Conservation (phyloP, 1,284 basidiomycete species). For the Trichosporon ovoides region DNA sequence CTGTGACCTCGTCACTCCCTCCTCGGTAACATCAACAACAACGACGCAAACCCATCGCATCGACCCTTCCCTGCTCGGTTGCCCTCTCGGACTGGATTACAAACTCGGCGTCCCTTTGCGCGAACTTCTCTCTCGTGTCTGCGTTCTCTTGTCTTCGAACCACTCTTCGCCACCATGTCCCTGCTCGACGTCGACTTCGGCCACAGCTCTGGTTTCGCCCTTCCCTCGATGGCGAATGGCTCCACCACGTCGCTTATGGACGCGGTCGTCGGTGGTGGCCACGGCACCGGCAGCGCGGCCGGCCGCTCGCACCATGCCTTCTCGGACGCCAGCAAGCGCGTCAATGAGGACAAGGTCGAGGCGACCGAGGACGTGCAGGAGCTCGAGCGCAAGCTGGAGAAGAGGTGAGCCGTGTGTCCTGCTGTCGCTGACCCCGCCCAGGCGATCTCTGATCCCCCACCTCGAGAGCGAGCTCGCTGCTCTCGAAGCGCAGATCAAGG, state of each 20-base stretch:
- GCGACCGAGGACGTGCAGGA: slow-evolving; percentile 31
- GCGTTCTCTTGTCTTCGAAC: neutral
- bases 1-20: neutral
- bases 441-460: slow-evolving; percentile 38
- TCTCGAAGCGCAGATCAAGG: slow-evolving; percentile 44
- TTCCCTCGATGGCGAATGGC: slow-evolving; percentile 21
- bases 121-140: neutral
- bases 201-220: slow-evolving; percentile 9
- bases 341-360: slow-evolving; percentile 20
- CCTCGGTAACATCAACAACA: neutral
- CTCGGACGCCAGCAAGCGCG: slow-evolving; percentile 18
- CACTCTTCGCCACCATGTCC: neutral
- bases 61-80: neutral
- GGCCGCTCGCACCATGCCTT: slow-evolving; percentile 10
- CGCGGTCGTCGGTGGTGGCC: slow-evolving; percentile 34
- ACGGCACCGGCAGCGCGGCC: slow-evolving; percentile 2
- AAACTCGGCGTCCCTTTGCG: neutral
- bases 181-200: neutral
- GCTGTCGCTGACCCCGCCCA: slow-evolving; percentile 12
- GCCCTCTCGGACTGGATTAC: neutral
- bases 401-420: slow-evolving; percentile 29
- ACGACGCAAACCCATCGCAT: neutral
- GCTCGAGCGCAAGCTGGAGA: slow-evolving; percentile 41
- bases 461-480: slow-evolving; percentile 41
- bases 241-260: slow-evolving; percentile 37